Percentiles rank a stretch among this genome's conserved stretches.
phyloP scores from a whole-genome alignment of 208 protist genomes.

The Leishmania tropica region DNA sequence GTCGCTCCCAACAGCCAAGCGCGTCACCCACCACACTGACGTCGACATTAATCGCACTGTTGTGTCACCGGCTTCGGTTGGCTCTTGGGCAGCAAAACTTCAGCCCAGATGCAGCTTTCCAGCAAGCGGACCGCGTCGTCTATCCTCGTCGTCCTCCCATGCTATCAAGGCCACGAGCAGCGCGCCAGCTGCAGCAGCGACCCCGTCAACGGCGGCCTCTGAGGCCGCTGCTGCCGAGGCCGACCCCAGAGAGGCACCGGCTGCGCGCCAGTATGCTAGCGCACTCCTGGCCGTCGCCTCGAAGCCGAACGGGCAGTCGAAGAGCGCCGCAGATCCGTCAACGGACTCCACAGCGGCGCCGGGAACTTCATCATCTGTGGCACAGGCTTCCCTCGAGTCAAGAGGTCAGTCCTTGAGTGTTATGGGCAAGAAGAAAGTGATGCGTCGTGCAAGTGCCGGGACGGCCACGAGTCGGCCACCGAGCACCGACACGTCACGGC shows the following conservation, averaged over 20 bases:
- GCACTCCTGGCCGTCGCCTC: neutral
- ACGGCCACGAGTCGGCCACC: neutral
- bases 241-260: neutral
- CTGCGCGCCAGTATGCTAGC: neutral
- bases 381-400: neutral
- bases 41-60: neutral
- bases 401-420: neutral
- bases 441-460: constrained; percentile 10
- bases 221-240: neutral
- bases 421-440: constrained; percentile 12
- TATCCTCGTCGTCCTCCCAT: neutral
- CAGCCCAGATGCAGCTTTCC: neutral
- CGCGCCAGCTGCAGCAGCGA: neutral
- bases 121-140: neutral
- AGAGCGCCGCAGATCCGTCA: neutral
- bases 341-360: neutral
- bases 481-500: neutral
- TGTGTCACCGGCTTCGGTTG: neutral
- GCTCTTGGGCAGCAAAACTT: neutral
- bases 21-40: neutral
- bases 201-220: neutral
- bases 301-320: neutral
- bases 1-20: neutral
- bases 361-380: neutral
- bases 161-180: neutral